Base-by-base conservation (phyloP, 805 yeast genomes). In the Candida vaughaniae region DNA sequence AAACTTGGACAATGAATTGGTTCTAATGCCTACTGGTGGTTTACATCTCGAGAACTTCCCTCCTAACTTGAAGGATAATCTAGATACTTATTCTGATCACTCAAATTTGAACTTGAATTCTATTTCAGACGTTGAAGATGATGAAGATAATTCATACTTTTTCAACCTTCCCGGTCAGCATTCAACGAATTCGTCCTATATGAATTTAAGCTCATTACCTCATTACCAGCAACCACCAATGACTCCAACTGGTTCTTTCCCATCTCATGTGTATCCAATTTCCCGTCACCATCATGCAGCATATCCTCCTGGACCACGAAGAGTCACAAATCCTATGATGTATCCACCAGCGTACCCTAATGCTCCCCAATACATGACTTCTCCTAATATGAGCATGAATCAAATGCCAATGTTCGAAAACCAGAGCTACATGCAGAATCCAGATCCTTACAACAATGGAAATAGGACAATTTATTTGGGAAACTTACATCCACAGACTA, bases 401-500 rank as follows among this genome's bases (percentile, higher is more conserved):
- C 29, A n/a, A 25, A 25, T 35, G 30, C 26, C 41, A 7, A 31
- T 45, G 1, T 18, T 41, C 17, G 30, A 43, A 4, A 37, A 38
- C 5, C 39, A 30, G 20, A 31, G 33, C 3, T 35, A 36, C 18
- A 31, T 36, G 35, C 35, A 38, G 25, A 52, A 55, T 28, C 55
- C 61, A 2, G 69, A 60, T 30, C 54, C 66, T 3, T 48, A 46
- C 31, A 65, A 63, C 39, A 48, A 52, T n/a, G 68, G 69, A 10
- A 85, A 84, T 53, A 66, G 95, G 54, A 79, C 90, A 1, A 75
- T 85, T 12, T 84, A 78, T 51, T 63, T 85, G 29, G 85, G 86
- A 4, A 80, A 80, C 46, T 63, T 85, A 33, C 82, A 80, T 43
- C 75, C 80, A 6, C 69, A 73, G 33, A 77, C 88, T 1, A 74